Conservation (phyloP, 2,329 filamentous ascomycete genomes). For the Pleomassaria siparia region DNA sequence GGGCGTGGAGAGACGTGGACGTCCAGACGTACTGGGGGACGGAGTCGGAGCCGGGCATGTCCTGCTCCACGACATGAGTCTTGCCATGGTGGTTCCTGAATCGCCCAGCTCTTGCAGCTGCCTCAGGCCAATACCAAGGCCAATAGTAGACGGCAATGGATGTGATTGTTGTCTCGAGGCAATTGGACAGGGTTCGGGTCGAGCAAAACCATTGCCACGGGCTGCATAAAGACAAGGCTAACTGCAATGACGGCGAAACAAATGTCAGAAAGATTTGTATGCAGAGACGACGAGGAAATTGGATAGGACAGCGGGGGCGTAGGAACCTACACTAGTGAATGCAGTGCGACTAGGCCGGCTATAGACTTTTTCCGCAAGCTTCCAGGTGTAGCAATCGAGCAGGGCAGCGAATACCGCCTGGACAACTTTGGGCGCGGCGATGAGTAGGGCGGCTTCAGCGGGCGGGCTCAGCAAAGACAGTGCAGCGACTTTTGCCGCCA, state of each 20-base stretch:
- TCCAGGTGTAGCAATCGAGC: conserved; percentile 87
- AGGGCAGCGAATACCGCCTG: conserved; percentile 78
- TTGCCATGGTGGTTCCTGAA: conserved; percentile 25
- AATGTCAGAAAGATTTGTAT: conserved; percentile 22
- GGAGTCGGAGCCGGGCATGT: conserved; percentile 31
- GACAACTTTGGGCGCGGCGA: conserved; percentile 70
- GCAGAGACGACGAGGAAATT: conserved; percentile 4
- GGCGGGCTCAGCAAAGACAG: conserved; percentile 57
- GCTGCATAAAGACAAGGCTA: conserved; percentile 71
- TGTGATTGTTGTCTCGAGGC: conserved; percentile 85
- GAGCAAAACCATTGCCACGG: conserved; percentile 98
- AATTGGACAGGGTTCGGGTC: conserved; percentile 91
- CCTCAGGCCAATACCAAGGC: conserved; percentile 71
- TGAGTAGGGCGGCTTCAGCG: conserved; percentile 65
- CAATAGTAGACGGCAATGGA: conserved; percentile 76
- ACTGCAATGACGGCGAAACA: conserved; percentile 48
- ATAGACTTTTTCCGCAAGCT: conserved; percentile 72
- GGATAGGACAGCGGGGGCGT: conserved; percentile 6
- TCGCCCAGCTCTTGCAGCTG: conserved; percentile 23
- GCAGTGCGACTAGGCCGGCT: conserved; percentile 64
- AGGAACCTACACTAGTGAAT: conserved; percentile 67
- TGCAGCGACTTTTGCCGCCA: conserved; percentile 59
- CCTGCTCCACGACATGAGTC: conserved; percentile 24
- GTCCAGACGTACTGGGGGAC: conserved; percentile 27
- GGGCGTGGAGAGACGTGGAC: conserved; percentile 4